Evolutionary conservation across 495 filamentous ascomycete genomes (phyloP), one percentile per base, ranked within the genome.

Genomic region (Bryoglossum gracile): DNA sequence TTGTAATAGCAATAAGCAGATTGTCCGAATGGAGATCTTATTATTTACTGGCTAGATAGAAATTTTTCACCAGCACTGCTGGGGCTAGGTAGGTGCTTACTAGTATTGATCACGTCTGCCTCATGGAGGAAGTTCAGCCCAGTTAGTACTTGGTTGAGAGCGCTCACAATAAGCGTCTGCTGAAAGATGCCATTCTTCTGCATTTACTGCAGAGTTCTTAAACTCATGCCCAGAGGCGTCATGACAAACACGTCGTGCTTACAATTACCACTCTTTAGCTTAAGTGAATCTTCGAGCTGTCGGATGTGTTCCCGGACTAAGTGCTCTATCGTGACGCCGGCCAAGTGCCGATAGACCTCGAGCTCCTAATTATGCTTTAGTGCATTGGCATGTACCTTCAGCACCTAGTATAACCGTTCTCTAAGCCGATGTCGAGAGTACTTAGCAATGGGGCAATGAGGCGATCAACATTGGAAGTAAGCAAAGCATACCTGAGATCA

Each of bases 341-440:
- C 51, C 25, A 54, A 32, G 34, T 54, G 36, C 28, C 33, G 45
- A 37, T 43, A 54, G 39, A 54, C 24, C 17, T 54, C 36, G 37
- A 54, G 46, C 47, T 54, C 51, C 26, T 54, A 46, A 18, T 54
- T 54, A 30, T 43, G 36, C 17, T 43, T 11, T 14, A 54, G 23
- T 3, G 32, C 46, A 37, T 55, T 55, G 34, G 53, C 35, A 43
- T 51, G 42, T 21, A 52, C 43, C 37, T 55, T 55, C 30, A 55
- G 26, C 44, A 44, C 43, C 53, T 30, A 40, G 28, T 37, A 55
- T 52, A 8, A 22, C 28, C 35, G 53, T n/a, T 52, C 48, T 33
- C 38, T 33, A 18, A 43, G 30, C 33, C 46, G 43, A 46, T 23
- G 50, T 30, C 43, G 35, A 47, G 48, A 43, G 14, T 41, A 48